Evolutionary conservation across 2,329 filamentous ascomycete species (phyloP).

Genomic region (Colletotrichum tropicale): DNA sequence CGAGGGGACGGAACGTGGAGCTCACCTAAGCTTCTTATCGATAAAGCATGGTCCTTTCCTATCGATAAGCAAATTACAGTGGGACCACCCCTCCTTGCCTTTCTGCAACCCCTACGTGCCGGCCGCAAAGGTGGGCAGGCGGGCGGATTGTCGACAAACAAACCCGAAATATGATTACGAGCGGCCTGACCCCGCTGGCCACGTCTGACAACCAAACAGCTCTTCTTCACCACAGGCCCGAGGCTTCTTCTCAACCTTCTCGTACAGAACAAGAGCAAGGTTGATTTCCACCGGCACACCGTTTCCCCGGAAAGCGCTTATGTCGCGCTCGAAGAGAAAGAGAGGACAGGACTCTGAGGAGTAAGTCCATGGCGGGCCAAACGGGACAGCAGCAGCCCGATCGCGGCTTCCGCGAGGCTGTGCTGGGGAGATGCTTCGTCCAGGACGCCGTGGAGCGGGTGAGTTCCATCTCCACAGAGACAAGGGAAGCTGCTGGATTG

Average conservation of each 20-base stretch:
- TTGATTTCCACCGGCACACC: not conserved
- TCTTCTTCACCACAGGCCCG: not conserved
- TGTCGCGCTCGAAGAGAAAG: constrained; percentile 16
- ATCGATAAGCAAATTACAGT: constrained; percentile 7
- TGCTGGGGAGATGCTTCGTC: constrained; percentile 39
- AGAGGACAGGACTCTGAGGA: constrained; percentile 13
- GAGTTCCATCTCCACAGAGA: constrained; percentile 13
- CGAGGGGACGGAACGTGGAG: not conserved
- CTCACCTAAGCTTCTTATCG: constrained; percentile 6
- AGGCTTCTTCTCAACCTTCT: not conserved
- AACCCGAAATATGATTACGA: not conserved
- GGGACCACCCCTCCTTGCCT: not conserved
- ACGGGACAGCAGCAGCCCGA: not conserved
- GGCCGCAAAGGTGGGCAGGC: not conserved
- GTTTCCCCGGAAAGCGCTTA: not conserved
- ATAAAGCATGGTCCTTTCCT: not conserved
- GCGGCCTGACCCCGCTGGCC: not conserved
- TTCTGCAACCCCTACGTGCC: too few relatives aligned
- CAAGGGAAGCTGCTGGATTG: not conserved
- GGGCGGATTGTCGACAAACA: not conserved
- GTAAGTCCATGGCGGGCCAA: constrained; percentile 18
- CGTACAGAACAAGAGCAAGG: not conserved
- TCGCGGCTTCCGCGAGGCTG: constrained; percentile 25
- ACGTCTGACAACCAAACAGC: not conserved
- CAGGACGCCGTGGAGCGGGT: constrained; percentile 43